These are phyloP conservation scores for Iberis pinnata DNA, from an alignment of 345 rosid species.

Conservation along the genomic window DNA sequence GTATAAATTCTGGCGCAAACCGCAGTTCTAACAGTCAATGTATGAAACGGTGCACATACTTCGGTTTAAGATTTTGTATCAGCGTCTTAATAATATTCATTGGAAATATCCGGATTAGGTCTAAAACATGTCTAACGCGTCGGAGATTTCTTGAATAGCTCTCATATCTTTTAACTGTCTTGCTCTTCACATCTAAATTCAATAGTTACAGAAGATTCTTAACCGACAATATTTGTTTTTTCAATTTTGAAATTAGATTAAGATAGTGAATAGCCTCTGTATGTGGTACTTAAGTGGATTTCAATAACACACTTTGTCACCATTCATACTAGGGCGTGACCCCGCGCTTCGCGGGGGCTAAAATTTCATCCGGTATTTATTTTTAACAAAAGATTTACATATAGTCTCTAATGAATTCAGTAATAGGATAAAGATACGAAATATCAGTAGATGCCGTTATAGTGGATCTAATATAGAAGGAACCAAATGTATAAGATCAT, in stretches of 20 bases:
- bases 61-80: constrained; percentile 70
- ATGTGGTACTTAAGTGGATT: no score
- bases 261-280: no score
- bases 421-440: neutral
- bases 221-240: no score
- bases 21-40: constrained; percentile 74
- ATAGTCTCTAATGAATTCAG: neutral
- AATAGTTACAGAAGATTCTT: no score
- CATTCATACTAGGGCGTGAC: no score
- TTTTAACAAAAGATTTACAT: no score
- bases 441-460: neutral
- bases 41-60: constrained; percentile 77
- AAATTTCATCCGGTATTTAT: no score
- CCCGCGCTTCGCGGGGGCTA: no score
- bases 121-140: constrained; percentile 77
- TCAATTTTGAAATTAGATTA: no score
- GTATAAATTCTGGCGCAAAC: no score
- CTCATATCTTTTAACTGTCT: constrained; percentile 52
- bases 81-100: constrained; percentile 49
- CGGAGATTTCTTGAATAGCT: constrained; percentile 66
- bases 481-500: constrained; percentile 1
- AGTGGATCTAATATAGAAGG: neutral
- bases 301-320: no score
- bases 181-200: constrained; percentile 47
- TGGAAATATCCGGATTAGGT: constrained; percentile 66